These are phyloP conservation scores for Penicillium mononematosum DNA, from an alignment of 495 filamentous ascomycete genomes.

Conservation along the genomic window DNA sequence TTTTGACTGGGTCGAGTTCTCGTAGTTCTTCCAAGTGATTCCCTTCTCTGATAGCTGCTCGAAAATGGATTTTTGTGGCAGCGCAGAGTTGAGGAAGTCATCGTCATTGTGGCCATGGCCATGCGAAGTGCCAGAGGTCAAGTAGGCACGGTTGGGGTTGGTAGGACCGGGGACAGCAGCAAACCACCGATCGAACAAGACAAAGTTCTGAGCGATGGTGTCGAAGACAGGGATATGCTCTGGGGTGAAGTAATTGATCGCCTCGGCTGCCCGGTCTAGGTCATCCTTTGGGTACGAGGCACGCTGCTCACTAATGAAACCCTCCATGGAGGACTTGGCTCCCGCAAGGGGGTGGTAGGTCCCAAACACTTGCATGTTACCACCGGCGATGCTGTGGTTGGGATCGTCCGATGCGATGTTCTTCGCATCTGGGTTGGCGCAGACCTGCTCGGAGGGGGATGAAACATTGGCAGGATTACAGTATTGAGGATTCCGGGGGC, in stretches of 20 bases:
- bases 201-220: slow-evolving; percentile 48
- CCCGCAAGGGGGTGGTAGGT: slow-evolving; percentile 38
- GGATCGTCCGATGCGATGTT: slow-evolving; percentile 45
- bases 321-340: slow-evolving; percentile 32
- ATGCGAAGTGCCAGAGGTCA: slow-evolving; percentile 49
- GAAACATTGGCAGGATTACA: slow-evolving; percentile 45
- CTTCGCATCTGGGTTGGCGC: slow-evolving; percentile 34
- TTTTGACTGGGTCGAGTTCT: slow-evolving; percentile 35
- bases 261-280: slow-evolving; percentile 40
- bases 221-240: slow-evolving; percentile 47
- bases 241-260: slow-evolving; percentile 51
- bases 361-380: slow-evolving; percentile 50
- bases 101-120: slow-evolving; percentile 50
- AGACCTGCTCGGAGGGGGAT: slow-evolving; percentile 35
- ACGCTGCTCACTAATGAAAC: slow-evolving; percentile 50
- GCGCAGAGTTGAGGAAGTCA: slow-evolving; percentile 39
- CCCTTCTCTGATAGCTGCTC: slow-evolving; percentile 43
- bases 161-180: slow-evolving; percentile 48
- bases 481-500: slow-evolving; percentile 34
- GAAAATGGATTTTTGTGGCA: slow-evolving; percentile 50
- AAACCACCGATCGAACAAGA: slow-evolving; percentile 52
- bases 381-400: slow-evolving; percentile 49
- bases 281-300: slow-evolving; percentile 33
- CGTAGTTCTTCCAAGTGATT: slow-evolving; percentile 53
- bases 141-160: slow-evolving; percentile 50